These are phyloP conservation scores for Neopestalotiopsis sp. DNA, from an alignment of 2,329 filamentous ascomycete genomes.

Conservation along the genomic window DNA sequence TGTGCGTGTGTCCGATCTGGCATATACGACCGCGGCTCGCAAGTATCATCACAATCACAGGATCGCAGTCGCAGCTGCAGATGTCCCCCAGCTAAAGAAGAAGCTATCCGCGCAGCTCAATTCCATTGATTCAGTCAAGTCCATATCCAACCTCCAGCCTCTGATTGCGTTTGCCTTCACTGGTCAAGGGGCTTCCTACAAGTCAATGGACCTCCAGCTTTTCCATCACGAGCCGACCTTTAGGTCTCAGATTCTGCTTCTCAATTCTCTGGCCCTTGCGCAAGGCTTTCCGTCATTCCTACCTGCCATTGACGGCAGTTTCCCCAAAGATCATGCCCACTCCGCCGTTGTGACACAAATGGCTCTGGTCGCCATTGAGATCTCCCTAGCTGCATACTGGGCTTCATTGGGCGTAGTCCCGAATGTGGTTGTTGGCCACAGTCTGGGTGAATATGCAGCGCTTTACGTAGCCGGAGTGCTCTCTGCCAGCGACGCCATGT, in stretches of 20 bases:
- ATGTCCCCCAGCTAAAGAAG: conserved; percentile 30
- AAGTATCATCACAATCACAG: conserved; percentile 40
- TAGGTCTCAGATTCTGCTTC: conserved; percentile 37
- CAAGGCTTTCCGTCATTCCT: conserved; percentile 46
- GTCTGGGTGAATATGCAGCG: conserved; percentile 66
- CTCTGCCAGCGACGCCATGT: conserved; percentile 63
- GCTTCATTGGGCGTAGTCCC: conserved; percentile 42
- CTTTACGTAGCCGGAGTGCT: conserved; percentile 64
- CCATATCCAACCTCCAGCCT: conserved; percentile 29
- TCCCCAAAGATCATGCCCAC: conserved; percentile 46
- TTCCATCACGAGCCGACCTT: conserved; percentile 38
- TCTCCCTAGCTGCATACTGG: conserved; percentile 45
- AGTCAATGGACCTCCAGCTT: conserved; percentile 40
- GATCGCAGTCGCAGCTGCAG: conserved; percentile 32
- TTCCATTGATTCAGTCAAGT: conserved; percentile 26
- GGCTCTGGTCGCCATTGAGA: conserved; percentile 39
- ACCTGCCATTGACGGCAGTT: conserved; percentile 47
- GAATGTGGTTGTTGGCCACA: conserved; percentile 50
- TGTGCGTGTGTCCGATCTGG: conserved; percentile 47
- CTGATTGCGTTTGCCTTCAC: conserved; percentile 49
- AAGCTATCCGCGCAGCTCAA: conserved; percentile 24
- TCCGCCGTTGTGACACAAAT: conserved; percentile 40
- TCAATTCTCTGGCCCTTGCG: conserved; percentile 36
- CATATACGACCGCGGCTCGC: conserved; percentile 61
- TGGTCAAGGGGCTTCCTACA: conserved; percentile 47